These are phyloP conservation scores for Candida nemodendra DNA, from an alignment of 805 yeast genomes.

Conservation along the genomic window DNA sequence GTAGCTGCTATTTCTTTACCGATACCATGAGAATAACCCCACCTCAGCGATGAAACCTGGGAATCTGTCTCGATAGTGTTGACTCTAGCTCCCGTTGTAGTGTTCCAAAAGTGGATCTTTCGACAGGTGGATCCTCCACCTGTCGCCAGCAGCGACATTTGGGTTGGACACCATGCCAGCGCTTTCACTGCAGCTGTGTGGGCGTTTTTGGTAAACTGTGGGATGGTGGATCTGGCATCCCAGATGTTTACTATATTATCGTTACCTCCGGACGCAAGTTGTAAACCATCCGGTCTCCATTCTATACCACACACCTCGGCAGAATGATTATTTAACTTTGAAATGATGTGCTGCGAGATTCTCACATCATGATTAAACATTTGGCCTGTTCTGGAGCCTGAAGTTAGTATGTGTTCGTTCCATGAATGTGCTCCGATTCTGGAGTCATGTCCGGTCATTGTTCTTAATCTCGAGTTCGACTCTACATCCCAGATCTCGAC, in stretches of 20 bases:
- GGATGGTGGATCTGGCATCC: slow-evolving; percentile 74
- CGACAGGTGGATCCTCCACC: slow-evolving; percentile 96
- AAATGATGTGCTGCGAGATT: slow-evolving; percentile 68
- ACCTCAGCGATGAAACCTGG: slow-evolving; percentile 88
- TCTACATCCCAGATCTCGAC: slow-evolving; percentile 95
- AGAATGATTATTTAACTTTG: slow-evolving; percentile 60
- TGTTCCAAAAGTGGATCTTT: slow-evolving; percentile 91
- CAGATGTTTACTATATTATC: slow-evolving; percentile 91
- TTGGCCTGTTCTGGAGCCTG: slow-evolving; percentile 87
- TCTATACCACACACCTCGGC: slow-evolving; percentile 94
- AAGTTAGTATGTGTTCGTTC: slow-evolving; percentile 75
- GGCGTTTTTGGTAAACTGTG: slow-evolving; percentile 70
- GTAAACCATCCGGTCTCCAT: slow-evolving; percentile 81
- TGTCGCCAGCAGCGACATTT: slow-evolving; percentile 78
- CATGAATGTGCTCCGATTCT: slow-evolving; percentile 84
- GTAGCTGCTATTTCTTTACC: slow-evolving; percentile 86
- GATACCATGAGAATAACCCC: slow-evolving; percentile 80
- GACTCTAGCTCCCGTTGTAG: slow-evolving; percentile 82
- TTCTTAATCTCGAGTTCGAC: slow-evolving; percentile 66
- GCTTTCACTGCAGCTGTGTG: slow-evolving; percentile 97
- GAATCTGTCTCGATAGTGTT: slow-evolving; percentile 89
- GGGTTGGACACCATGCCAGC: slow-evolving; percentile 91
- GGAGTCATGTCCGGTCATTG: slow-evolving; percentile 71
- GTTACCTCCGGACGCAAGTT: slow-evolving; percentile 90
- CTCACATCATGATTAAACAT: slow-evolving; percentile 90